Conservation (phyloP, 129 eudicot species). For the Lactuca sativa region DNA sequence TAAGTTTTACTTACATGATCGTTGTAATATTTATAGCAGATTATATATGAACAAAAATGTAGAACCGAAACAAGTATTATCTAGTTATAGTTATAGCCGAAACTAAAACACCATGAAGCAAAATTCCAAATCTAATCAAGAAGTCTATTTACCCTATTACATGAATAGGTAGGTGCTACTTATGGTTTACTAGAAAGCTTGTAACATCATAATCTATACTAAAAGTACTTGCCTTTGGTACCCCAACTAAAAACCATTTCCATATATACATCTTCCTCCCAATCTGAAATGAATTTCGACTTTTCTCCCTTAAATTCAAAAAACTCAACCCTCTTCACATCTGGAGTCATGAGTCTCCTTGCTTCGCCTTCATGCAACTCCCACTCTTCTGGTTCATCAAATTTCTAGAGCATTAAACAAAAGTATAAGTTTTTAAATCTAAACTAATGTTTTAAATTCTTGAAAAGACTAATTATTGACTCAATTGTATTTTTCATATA, state of each 20-base stretch:
- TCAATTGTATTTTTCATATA: neutral
- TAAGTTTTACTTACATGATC: too few relatives aligned
- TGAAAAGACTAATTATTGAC: too few relatives aligned
- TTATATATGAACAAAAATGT: too few relatives aligned
- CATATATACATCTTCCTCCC: neutral
- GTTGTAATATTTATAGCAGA: too few relatives aligned
- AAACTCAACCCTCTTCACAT: slow-evolving; percentile 9
- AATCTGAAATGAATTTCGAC: neutral
- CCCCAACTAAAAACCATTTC: slow-evolving; percentile 17
- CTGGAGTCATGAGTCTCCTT: neutral
- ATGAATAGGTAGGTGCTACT: too few relatives aligned
- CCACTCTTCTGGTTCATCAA: neutral
- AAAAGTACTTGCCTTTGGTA: neutral
- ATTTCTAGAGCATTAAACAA: slow-evolving; percentile 1
- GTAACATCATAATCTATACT: neutral
- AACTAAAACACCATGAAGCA: neutral
- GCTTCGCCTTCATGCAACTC: neutral
- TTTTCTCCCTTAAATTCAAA: slow-evolving; percentile 9
- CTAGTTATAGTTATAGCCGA: neutral
- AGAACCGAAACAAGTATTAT: too few relatives aligned
- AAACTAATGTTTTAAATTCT: neutral
- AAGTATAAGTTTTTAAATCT: neutral
- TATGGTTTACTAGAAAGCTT: too few relatives aligned
- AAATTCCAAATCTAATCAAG: too few relatives aligned
- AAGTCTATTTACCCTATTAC: too few relatives aligned